These are phyloP conservation scores for Aspergillus puulaauensis DNA, from an alignment of 2,329 filamentous ascomycete genomes.

Conservation along the genomic window DNA sequence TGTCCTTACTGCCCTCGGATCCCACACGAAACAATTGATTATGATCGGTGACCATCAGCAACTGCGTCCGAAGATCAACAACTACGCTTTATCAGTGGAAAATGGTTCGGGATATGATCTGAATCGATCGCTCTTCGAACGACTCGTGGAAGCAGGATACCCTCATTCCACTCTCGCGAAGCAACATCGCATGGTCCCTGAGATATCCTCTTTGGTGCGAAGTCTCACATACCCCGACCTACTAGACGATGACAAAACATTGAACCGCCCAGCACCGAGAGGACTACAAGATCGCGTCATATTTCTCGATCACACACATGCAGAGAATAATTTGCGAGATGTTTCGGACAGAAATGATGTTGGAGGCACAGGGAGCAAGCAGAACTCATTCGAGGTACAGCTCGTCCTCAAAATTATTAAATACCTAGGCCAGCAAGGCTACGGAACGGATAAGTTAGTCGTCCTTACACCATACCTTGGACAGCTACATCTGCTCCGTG, in stretches of 20 bases:
- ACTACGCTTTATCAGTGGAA: conserved; percentile 61
- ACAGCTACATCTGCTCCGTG: conserved; percentile 59
- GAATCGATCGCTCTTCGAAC: conserved; percentile 68
- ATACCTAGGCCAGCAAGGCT: conserved; percentile 71
- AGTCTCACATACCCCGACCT: conserved; percentile 63
- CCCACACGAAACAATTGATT: conserved; percentile 61
- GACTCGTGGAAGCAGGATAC: conserved; percentile 58
- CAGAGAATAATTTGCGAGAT: conserved; percentile 49
- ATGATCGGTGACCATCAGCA: conserved; percentile 75
- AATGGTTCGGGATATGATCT: conserved; percentile 66
- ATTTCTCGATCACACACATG: conserved; percentile 64
- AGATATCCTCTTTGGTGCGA: conserved; percentile 62
- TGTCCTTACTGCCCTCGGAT: conserved; percentile 59
- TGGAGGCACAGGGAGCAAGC: conserved; percentile 54
- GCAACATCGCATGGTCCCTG: conserved; percentile 69
- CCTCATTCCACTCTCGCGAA: conserved; percentile 55
- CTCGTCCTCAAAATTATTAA: conserved; percentile 66
- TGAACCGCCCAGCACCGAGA: conserved; percentile 46
- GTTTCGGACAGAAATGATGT: conserved; percentile 54
- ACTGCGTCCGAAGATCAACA: conserved; percentile 65
- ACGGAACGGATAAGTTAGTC: conserved; percentile 64
- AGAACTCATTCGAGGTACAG: conserved; percentile 64
- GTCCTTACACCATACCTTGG: conserved; percentile 72
- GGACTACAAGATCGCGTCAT: conserved; percentile 62
- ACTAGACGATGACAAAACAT: conserved; percentile 54